These are phyloP conservation scores for Chlamydomonas urium DNA, from an alignment of 139 green algal genomes.

Conservation along the genomic window DNA sequence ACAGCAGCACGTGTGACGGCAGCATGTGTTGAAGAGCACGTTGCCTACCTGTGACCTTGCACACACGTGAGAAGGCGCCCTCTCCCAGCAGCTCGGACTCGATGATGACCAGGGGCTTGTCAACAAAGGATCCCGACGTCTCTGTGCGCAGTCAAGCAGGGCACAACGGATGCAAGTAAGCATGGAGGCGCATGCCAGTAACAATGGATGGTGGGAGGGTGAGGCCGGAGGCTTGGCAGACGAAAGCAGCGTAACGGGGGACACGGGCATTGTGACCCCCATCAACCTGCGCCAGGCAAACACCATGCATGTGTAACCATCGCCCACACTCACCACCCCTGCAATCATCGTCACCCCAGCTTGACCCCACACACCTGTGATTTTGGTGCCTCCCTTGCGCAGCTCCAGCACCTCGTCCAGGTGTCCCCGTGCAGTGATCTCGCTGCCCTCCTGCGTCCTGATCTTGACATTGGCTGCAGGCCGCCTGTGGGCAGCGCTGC, in stretches of 20 bases:
- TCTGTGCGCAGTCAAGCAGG: not conserved
- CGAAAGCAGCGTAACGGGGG: too few species aligned
- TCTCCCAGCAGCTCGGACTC: conserved; percentile 77
- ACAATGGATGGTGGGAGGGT: too few species aligned
- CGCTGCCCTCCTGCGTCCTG: conserved; percentile 8
- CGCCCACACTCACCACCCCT: too few species aligned
- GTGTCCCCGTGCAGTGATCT: conserved; percentile 59
- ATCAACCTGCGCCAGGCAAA: too few species aligned
- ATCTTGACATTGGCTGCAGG: conserved; percentile 38
- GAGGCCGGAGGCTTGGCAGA: too few species aligned
- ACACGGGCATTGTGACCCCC: too few species aligned
- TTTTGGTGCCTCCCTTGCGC: conserved; percentile 24
- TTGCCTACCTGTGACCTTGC: not conserved
- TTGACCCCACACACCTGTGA: too few species aligned
- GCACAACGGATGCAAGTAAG: not conserved
- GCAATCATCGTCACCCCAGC: too few species aligned
- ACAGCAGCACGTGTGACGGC: too few species aligned
- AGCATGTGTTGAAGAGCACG: too few species aligned
- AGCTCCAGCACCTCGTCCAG: conserved; percentile 83
- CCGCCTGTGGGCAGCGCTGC: conserved; percentile 35
- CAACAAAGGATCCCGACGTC: not conserved
- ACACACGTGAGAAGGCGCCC: not conserved
- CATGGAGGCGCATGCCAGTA: too few species aligned
- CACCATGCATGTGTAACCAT: too few species aligned
- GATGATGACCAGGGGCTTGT: conserved; percentile 49